Percentiles rank a stretch among this genome's conserved stretches.
Evolutionary conservation across 2,329 filamentous ascomycete genomes (phyloP).

Genomic region (Curvularia lunata): DNA sequence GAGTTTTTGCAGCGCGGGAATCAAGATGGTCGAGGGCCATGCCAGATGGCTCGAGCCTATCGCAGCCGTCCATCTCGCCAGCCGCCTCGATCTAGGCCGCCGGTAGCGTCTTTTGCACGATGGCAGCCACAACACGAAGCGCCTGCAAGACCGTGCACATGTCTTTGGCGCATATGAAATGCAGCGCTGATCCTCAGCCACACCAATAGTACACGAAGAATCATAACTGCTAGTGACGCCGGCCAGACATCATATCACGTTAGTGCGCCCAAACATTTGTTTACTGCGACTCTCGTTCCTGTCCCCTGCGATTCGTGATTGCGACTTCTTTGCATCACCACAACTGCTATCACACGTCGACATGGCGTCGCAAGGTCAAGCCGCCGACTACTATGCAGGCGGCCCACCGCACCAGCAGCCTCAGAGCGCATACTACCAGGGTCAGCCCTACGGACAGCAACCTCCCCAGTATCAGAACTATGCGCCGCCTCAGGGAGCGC

Average conservation of each 20-base stretch:
- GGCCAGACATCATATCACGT: constrained; percentile 16
- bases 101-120: constrained; percentile 5
- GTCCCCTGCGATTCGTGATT: background rate
- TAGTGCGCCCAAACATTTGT: constrained; percentile 13
- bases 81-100: constrained; percentile 16
- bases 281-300: constrained; percentile 6
- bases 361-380: constrained; percentile 47
- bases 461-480: constrained; percentile 45
- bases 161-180: constrained; percentile 1
- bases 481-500: constrained; percentile 35
- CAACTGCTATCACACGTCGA: constrained; percentile 7
- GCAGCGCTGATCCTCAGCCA: constrained; percentile 24
- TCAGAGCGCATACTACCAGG: constrained; percentile 34
- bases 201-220: constrained; percentile 13
- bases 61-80: constrained; percentile 5
- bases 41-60: constrained; percentile 2
- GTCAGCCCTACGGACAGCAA: constrained; percentile 29
- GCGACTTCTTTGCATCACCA: constrained; percentile 2
- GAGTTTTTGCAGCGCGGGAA: constrained; percentile 5
- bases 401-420: constrained; percentile 30
- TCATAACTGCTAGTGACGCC: constrained; percentile 19
- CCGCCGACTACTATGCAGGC: constrained; percentile 49
- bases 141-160: background rate
- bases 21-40: constrained; percentile 4
- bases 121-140: constrained; percentile 24